Percentiles rank a stretch among this genome's conserved stretches.
Evolutionary conservation across 305 asterid genomes (phyloP).

Genomic region (Caryopteris hybrid): DNA sequence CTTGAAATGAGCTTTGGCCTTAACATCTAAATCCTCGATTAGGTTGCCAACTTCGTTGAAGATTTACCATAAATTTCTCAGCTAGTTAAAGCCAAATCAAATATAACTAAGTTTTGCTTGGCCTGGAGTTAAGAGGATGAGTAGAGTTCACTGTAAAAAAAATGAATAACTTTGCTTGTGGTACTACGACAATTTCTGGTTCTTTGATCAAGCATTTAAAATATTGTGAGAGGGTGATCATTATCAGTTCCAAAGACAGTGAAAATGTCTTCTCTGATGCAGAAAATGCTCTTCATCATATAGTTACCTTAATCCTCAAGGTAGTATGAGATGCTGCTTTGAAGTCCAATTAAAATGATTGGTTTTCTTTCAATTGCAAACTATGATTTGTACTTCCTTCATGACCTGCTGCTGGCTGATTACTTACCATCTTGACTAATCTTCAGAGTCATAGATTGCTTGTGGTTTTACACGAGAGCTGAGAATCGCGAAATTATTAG

Average conservation of each 20-base stretch:
- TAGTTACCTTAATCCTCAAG: conserved; percentile 76
- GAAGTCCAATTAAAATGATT: background rate
- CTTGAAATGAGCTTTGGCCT: too few relatives aligned
- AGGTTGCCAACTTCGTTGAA: too few relatives aligned
- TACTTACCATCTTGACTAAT: background rate
- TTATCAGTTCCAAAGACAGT: conserved; percentile 80
- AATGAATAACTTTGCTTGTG: too few relatives aligned
- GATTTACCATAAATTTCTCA: too few relatives aligned
- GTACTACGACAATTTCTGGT: too few relatives aligned
- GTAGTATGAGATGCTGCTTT: conserved; percentile 25
- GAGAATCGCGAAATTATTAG: background rate
- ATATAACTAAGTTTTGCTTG: too few relatives aligned
- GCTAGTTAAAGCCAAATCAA: too few relatives aligned
- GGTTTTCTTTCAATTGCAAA: background rate
- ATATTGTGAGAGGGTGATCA: conserved; percentile 90
- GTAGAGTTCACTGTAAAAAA: too few relatives aligned
- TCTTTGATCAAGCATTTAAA: too few relatives aligned
- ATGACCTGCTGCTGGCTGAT: background rate
- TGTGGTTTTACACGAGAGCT: background rate
- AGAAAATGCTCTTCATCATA: conserved; percentile 90
- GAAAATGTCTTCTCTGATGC: conserved; percentile 68
- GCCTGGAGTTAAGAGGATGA: too few relatives aligned
- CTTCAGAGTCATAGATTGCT: background rate
- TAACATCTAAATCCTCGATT: too few relatives aligned
- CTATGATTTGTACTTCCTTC: background rate